phyloP scores from a whole-genome alignment of 2,329 filamentous ascomycete species.

The Talaromyces sp. region DNA sequence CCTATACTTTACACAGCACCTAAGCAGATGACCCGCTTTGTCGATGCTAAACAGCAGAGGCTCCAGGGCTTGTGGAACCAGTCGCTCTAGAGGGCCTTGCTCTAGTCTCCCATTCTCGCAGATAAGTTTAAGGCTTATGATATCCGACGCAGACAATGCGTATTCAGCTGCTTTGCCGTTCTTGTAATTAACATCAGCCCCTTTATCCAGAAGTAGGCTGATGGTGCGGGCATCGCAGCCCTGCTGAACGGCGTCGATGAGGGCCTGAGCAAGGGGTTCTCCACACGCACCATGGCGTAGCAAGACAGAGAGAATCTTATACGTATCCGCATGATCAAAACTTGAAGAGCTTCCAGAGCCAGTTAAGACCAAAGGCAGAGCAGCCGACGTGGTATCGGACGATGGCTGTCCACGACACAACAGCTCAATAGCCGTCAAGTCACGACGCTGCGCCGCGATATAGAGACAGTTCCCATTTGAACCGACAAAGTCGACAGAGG shows the following conservation, averaged over 20 bases:
- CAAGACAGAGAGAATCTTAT: neutral
- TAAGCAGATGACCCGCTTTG: neutral
- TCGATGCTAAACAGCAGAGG: neutral
- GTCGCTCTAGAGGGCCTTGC: neutral
- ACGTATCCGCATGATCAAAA: neutral
- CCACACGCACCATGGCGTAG: neutral
- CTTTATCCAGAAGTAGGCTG: neutral
- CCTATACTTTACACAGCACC: neutral
- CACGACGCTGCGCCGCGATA: neutral
- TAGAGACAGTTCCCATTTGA: neutral
- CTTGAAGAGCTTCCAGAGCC: neutral
- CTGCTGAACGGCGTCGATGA: neutral
- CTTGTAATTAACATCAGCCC: neutral
- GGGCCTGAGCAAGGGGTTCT: neutral
- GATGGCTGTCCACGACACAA: neutral
- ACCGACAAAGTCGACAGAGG: slow-evolving; percentile 2
- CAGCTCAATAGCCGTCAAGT: neutral
- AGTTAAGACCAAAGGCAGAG: slow-evolving; percentile 1
- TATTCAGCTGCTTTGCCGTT: neutral
- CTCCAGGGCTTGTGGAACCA: neutral
- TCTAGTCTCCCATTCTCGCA: neutral
- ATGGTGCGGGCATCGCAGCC: neutral
- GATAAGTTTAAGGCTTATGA: neutral
- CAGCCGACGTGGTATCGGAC: neutral
- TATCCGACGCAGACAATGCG: neutral